These are phyloP conservation scores for Kalaharituber pfeilii DNA, from an alignment of 2,329 filamentous ascomycete species.

Conservation along the genomic window DNA sequence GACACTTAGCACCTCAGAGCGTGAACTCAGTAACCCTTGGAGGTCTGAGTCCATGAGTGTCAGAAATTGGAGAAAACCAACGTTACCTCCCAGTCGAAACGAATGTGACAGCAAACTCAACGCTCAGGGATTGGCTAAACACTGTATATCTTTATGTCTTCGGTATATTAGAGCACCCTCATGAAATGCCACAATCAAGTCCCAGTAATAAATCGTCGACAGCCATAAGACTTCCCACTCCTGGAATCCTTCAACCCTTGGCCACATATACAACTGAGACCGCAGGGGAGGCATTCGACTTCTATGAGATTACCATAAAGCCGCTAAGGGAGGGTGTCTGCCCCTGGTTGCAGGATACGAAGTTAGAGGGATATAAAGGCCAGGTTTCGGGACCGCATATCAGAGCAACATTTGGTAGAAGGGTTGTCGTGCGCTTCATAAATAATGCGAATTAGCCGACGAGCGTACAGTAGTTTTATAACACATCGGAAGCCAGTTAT, in stretches of 20 bases:
- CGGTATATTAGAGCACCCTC: neutral
- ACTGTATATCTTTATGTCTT: neutral
- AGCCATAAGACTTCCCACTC: conserved; percentile 3
- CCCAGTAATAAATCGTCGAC: neutral
- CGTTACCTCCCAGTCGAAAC: too few species aligned
- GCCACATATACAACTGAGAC: neutral
- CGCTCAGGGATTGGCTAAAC: too few species aligned
- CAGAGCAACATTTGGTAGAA: neutral
- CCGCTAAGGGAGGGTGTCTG: neutral
- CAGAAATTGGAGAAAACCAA: too few species aligned
- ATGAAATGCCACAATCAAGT: too few species aligned
- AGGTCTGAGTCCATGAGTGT: too few species aligned
- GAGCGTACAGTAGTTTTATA: neutral
- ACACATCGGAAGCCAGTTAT: neutral
- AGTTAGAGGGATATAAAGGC: neutral
- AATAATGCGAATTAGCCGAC: neutral
- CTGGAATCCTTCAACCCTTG: conserved; percentile 1
- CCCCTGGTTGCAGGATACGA: neutral
- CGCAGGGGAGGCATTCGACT: neutral
- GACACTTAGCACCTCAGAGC: too few species aligned
- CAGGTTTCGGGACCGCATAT: neutral
- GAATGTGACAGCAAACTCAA: too few species aligned
- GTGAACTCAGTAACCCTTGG: too few species aligned
- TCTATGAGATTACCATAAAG: neutral
- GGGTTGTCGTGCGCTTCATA: neutral